A percentile compares a stretch with the other conserved stretches of the same genome.
Evolutionary conservation across 2,329 filamentous ascomycete species (phyloP).

Genomic region (Epichloe typhina): DNA sequence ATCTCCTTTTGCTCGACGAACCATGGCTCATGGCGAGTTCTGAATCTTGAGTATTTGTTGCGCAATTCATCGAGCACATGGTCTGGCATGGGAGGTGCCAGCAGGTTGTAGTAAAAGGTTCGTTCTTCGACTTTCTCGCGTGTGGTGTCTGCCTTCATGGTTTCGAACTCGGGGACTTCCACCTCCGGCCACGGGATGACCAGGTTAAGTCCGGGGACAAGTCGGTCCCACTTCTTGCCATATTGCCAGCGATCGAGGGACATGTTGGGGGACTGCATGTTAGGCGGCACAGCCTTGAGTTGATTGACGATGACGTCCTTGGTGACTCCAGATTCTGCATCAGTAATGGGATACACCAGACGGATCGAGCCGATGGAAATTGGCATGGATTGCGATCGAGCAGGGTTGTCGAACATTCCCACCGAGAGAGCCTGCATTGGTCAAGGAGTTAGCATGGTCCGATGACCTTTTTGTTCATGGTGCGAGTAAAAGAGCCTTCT

Average conservation of each 20-base stretch:
- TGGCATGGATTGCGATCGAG: conserved; percentile 24
- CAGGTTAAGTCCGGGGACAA: conserved; percentile 59
- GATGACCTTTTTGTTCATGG: neutral
- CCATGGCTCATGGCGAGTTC: conserved; percentile 64
- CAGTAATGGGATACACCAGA: conserved; percentile 63
- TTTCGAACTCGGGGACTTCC: conserved; percentile 34
- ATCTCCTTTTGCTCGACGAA: conserved; percentile 53
- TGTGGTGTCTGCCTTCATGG: conserved; percentile 55
- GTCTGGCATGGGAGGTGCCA: conserved; percentile 64
- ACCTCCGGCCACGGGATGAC: conserved; percentile 64
- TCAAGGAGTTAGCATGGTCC: neutral
- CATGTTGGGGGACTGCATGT: conserved; percentile 33
- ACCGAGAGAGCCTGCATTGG: conserved; percentile 15
- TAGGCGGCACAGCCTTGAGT: conserved; percentile 40
- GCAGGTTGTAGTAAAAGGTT: conserved; percentile 69
- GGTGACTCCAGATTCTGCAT: conserved; percentile 48
- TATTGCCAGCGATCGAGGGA: conserved; percentile 26
- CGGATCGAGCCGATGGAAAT: conserved; percentile 61
- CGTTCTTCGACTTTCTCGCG: conserved; percentile 61
- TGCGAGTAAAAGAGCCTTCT: neutral
- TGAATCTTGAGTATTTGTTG: conserved; percentile 69
- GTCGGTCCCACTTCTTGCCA: conserved; percentile 34
- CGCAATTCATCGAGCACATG: conserved; percentile 75
- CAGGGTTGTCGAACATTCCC: conserved; percentile 18
- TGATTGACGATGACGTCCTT: conserved; percentile 69